Conservation (phyloP, 495 filamentous ascomycete species). For the Neurospora sp. region DNA sequence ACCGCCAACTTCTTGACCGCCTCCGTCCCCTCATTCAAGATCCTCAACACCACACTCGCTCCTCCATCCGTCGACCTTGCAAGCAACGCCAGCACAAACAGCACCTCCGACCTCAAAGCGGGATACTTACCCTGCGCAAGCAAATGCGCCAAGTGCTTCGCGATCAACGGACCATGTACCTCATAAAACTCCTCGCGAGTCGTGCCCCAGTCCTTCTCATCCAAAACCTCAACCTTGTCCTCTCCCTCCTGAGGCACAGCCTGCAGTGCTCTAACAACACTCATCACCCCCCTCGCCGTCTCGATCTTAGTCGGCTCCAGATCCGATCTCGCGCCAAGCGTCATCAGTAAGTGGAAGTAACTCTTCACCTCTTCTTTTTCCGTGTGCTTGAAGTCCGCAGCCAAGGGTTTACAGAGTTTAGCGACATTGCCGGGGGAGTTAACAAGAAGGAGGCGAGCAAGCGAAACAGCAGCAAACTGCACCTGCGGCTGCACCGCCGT, state of each 20-base stretch:
- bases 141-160: constrained; percentile 49
- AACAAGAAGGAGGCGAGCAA: constrained; percentile 55
- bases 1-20: background rate
- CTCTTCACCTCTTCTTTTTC: background rate
- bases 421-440: constrained; percentile 50
- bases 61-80: constrained; percentile 43
- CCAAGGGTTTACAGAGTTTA: constrained; percentile 31
- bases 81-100: constrained; percentile 69
- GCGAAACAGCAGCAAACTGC: constrained; percentile 57
- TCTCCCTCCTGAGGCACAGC: constrained; percentile 3
- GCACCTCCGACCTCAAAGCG: constrained; percentile 58
- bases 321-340: constrained; percentile 48
- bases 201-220: background rate
- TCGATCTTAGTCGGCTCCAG: constrained; percentile 62
- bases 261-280: constrained; percentile 52
- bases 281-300: constrained; percentile 55
- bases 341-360: constrained; percentile 40
- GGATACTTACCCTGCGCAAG: constrained; percentile 60
- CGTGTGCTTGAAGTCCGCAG: constrained; percentile 8
- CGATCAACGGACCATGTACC: constrained; percentile 36
- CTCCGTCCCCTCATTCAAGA: constrained; percentile 38
- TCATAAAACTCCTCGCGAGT: constrained; percentile 21
- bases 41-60: constrained; percentile 37
- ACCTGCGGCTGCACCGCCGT: constrained; percentile 53
- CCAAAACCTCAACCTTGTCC: background rate